phyloP scores from a whole-genome alignment of 2,329 filamentous ascomycete genomes.

The Monosporascus sp. region DNA sequence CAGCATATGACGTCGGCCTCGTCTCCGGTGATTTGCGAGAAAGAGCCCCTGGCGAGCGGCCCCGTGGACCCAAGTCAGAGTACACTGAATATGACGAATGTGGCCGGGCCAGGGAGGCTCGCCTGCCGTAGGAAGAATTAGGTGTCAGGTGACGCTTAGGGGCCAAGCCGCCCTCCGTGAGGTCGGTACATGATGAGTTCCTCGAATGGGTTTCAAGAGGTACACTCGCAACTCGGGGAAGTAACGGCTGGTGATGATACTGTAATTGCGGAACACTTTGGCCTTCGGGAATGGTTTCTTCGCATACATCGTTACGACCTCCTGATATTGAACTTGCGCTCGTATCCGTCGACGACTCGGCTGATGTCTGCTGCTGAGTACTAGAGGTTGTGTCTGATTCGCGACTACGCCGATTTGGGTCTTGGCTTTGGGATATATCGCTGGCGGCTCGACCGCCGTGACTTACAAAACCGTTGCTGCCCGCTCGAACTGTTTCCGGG shows the following conservation, averaged over 20 bases:
- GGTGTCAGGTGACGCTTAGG: slow-evolving; percentile 60
- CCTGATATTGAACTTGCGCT: slow-evolving; percentile 51
- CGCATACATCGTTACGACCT: slow-evolving; percentile 39
- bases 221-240: slow-evolving; percentile 37
- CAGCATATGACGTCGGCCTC: slow-evolving; percentile 49
- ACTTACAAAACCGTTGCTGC: slow-evolving; percentile 6
- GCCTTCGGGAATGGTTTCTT: slow-evolving; percentile 35
- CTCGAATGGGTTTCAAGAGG: slow-evolving; percentile 35
- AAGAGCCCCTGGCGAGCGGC: slow-evolving; percentile 48
- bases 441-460: slow-evolving; percentile 12
- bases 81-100: slow-evolving; percentile 69
- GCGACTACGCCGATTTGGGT: slow-evolving; percentile 42
- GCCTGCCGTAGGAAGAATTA: slow-evolving; percentile 45
- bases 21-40: slow-evolving; percentile 52
- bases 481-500: slow-evolving; percentile 10
- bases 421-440: slow-evolving; percentile 16
- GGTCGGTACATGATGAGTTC: slow-evolving; percentile 45
- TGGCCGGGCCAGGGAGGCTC: slow-evolving; percentile 61
- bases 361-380: slow-evolving; percentile 43
- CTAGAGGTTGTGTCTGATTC: slow-evolving; percentile 48
- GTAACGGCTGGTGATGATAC: slow-evolving; percentile 51
- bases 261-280: slow-evolving; percentile 52
- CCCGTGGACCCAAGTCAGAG: slow-evolving; percentile 62
- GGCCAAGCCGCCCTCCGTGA: slow-evolving; percentile 42
- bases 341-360: slow-evolving; percentile 48